These are phyloP conservation scores for Lactarius tabidus DNA, from an alignment of 768 basidiomycete species.

Conservation along the genomic window DNA sequence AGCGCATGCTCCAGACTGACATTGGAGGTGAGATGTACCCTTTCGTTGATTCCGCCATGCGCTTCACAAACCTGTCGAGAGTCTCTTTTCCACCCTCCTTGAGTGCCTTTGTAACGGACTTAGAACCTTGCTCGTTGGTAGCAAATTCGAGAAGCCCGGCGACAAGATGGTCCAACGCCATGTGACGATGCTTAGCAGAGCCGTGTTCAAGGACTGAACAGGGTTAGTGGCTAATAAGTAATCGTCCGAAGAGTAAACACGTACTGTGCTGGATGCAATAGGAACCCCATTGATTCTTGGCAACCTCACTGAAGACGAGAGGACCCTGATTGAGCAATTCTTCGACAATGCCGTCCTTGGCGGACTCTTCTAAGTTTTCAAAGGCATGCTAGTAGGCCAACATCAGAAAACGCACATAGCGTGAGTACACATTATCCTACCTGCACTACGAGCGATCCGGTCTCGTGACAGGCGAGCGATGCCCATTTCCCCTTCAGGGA, in stretches of 20 bases:
- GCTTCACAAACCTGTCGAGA: conserved; percentile 65
- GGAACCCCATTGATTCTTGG: conserved; percentile 87
- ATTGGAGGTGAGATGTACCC: conserved; percentile 43
- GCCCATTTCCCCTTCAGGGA: conserved; percentile 89
- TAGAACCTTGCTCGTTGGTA: conserved; percentile 81
- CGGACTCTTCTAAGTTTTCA: conserved; percentile 78
- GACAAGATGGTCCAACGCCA: conserved; percentile 76
- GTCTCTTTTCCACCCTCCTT: conserved; percentile 81
- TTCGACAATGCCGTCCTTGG: conserved; percentile 81
- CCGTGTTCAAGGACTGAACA: conserved; percentile 77
- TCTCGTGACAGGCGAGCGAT: conserved; percentile 84
- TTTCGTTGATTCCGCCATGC: conserved; percentile 85
- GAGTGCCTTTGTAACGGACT: conserved; percentile 80
- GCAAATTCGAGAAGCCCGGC: conserved; percentile 75
- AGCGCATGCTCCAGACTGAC: not conserved
- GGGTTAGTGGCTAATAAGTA: conserved; percentile 10
- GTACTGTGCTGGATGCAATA: conserved; percentile 83
- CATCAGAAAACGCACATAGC: conserved; percentile 18
- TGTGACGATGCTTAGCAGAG: conserved; percentile 64
- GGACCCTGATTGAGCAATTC: conserved; percentile 75
- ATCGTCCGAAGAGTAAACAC: conserved; percentile 28
- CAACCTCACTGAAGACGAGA: conserved; percentile 64
- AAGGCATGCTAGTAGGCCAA: conserved; percentile 64
- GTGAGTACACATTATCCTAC: conserved; percentile 35
- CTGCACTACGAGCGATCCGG: conserved; percentile 84